Base-by-base conservation (phyloP, 768 basidiomycete genomes). In the Auriscalpium vulgare region DNA sequence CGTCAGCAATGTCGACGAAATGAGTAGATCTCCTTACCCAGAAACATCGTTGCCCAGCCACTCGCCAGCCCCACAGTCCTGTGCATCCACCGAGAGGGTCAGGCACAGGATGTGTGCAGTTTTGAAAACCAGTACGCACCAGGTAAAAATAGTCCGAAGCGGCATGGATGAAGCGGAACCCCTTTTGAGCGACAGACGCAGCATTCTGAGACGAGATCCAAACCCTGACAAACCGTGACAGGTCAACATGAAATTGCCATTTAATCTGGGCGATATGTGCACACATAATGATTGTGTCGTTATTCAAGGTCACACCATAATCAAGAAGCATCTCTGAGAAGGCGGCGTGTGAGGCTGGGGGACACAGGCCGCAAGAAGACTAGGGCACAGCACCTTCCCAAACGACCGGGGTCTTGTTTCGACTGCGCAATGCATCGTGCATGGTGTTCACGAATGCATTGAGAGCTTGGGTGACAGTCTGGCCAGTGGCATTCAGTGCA, bases 321-420 rank as follows among this genome's bases (percentile, higher is more conserved):
- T 72, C 70, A 44, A 87, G 69, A 1, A 82, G 82, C 82, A 88
- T 83, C 65, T 89, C 87, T 77, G 50, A 21, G 16, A 29, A 29
- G 29, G 29, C 4, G 29, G 29, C 29, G 29, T 29, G 29, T 29
- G 7, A 29, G 29, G 29, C 21, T 29, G 29, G 7, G 29, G 29
- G 43, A 37, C 11, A 11, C 10, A 34, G n/a, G 44, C 10, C 10
- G 23, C 29, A 2, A 21, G 19, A 46, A n/a, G 0, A 37, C n/a
- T 45, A 16, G 21, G n/a, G 21, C 19, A 16, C 43, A 69, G 8
- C 23, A 81, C 83, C 83, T 73, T 93, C 84, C 87, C 89, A 92
- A 7, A 93, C 88, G 36, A 91, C 82, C 1, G 89, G 84, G 0
- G 79, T 86, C 71, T 92, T 93, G 0, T 83, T 84, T 1, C 76